Evolutionary conservation across 2,329 filamentous ascomycete species (phyloP).

Genomic region (Diaporthe capsici): DNA sequence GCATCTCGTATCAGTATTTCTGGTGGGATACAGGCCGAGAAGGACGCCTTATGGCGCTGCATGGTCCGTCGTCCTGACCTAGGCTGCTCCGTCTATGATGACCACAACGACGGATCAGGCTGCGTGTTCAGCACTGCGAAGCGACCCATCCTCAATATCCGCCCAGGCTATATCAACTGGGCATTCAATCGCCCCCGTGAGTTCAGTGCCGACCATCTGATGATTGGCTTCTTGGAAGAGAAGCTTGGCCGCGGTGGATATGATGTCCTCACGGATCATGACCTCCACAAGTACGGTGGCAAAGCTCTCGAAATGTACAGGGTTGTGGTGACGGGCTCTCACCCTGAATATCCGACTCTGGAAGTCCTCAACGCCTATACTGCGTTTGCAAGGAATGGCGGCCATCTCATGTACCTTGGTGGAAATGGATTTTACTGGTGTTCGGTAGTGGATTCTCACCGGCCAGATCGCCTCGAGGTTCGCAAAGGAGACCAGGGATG

Average conservation of each 20-base stretch:
- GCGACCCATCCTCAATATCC: not conserved
- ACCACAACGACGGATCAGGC: not conserved
- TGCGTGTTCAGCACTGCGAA: not conserved
- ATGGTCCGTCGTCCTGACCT: not conserved
- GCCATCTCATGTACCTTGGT: not conserved
- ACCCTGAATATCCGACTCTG: not conserved
- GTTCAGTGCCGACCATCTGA: not conserved
- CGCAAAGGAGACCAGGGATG: not conserved
- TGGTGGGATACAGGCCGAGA: not conserved
- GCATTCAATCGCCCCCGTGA: not conserved
- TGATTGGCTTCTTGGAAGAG: not conserved
- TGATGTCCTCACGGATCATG: not conserved
- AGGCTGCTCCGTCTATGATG: not conserved
- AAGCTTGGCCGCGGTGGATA: not conserved
- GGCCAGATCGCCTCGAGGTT: not conserved
- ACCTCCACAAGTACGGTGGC: not conserved
- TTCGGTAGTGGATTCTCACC: not conserved
- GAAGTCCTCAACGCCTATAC: not conserved
- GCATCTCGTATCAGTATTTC: not conserved
- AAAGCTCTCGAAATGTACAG: not conserved
- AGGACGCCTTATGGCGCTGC: not conserved
- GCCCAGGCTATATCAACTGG: not conserved
- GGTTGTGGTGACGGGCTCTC: not conserved
- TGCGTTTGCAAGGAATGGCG: not conserved
- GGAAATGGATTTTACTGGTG: not conserved